Base-by-base conservation (phyloP, 345 rosid genomes). In the Eutrema japonicum region DNA sequence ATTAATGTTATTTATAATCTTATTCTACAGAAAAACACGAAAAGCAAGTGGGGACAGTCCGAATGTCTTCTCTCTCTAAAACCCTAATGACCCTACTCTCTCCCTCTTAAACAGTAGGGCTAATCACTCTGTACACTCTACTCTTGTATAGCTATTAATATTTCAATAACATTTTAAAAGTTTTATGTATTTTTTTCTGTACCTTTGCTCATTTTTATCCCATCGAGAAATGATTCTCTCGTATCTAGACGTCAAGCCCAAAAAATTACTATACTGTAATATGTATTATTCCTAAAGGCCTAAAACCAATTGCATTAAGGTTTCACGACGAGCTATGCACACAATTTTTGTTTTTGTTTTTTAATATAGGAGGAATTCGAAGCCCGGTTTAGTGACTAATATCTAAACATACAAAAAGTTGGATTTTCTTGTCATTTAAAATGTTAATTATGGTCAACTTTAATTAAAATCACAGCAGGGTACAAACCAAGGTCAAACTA, bases 21-120 rank as follows among this genome's bases (percentile, higher is more conserved):
- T 69, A 43, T 70, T 58, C n/a, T 10, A 50, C 49, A 62, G 8
- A 59, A 49, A 16, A 60, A 63, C 48, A 55, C 58, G 22, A 59
- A 75, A 75, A 73, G 70, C 75, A 61, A 70, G 75, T 76, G 74
- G 85, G 75, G 85, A 82, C 85, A 82, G 79, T 73, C 79, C 72
- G 85, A 79, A 79, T 82, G 83, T 79, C 73, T 76, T 68, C 68
- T 30, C 60, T 41, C 66, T 58, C 60, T 68, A 52, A 75, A 75
- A 12, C 74, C 79, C 79, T 75, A 68, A 75, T 49, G 78, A 75
- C 78, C 78, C 78, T 75, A 75, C 63, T 43, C 77, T 75, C 70
- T 75, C 57, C 55, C 69, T 68, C 74, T 75, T 65, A 33, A 51
- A 77, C 68, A 77, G 77, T 65, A 71, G 33, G 59, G 71, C 80